Percentiles rank a stretch among this genome's conserved stretches.
These are phyloP conservation scores for Pseudocercospora macadamiae DNA, from an alignment of 2,329 filamentous ascomycete genomes.

Conservation along the genomic window DNA sequence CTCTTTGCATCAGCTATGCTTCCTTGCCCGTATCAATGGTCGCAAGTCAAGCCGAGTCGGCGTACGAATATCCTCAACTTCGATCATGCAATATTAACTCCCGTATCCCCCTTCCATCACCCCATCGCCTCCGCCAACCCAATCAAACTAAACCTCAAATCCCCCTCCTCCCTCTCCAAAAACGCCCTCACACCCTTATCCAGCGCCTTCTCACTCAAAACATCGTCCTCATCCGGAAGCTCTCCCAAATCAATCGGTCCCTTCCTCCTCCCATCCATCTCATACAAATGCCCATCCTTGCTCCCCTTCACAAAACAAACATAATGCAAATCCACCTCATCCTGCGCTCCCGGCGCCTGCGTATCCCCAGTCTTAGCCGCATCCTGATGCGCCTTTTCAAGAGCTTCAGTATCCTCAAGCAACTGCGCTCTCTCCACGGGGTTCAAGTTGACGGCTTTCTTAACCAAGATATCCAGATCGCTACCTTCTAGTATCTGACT, in stretches of 20 bases:
- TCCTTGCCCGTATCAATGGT: too few species aligned
- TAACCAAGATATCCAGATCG: conserved; percentile 66
- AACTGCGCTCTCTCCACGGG: conserved; percentile 70
- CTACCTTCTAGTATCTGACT: conserved; percentile 61
- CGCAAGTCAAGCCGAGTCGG: too few species aligned
- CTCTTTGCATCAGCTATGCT: too few species aligned
- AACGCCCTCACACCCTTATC: conserved; percentile 68
- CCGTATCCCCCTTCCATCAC: conserved; percentile 38
- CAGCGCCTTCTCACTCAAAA: conserved; percentile 71
- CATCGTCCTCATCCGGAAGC: conserved; percentile 50
- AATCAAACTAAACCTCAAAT: conserved; percentile 66
- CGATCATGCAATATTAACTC: too few species aligned
- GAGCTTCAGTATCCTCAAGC: conserved; percentile 73
- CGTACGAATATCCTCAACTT: too few species aligned
- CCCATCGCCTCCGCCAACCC: conserved; percentile 61
- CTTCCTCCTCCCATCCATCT: conserved; percentile 74
- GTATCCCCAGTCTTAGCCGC: conserved; percentile 81
- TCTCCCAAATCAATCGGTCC: conserved; percentile 69
- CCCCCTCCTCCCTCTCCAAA: conserved; percentile 61
- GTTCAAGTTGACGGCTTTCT: conserved; percentile 69
- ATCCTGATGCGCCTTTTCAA: conserved; percentile 77
- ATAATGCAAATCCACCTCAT: conserved; percentile 89
- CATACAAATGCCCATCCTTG: conserved; percentile 69
- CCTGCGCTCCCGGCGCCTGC: conserved; percentile 73
- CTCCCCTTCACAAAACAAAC: conserved; percentile 92